Percentiles rank a stretch among this genome's conserved stretches.
Conservation (phyloP, 345 rosid species). For the Hypericum androsaemum region DNA sequence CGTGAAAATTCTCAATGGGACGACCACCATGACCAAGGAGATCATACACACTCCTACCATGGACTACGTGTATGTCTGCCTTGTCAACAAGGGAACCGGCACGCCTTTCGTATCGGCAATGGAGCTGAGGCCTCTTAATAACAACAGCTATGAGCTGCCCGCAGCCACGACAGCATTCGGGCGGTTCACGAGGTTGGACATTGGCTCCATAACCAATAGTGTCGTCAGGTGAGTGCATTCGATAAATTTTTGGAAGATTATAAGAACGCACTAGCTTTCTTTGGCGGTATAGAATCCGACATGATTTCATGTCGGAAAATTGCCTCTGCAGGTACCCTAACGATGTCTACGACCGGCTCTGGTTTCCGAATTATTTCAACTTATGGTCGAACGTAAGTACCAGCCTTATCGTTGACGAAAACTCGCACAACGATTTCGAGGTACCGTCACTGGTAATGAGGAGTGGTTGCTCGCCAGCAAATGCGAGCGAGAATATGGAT, state of each 20-base stretch:
- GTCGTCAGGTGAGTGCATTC: conserved; percentile 2
- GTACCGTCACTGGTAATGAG: conserved; percentile 27
- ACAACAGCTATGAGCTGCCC: not conserved
- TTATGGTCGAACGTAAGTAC: conserved; percentile 10
- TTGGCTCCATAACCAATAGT: conserved; percentile 13
- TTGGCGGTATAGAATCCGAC: too few species aligned
- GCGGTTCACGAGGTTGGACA: conserved; percentile 11
- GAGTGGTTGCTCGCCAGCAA: conserved; percentile 26
- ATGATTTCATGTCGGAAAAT: too few species aligned
- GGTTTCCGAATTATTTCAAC: conserved; percentile 2
- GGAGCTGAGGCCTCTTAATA: conserved; percentile 16
- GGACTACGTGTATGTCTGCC: conserved; percentile 23
- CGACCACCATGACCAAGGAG: conserved; percentile 15
- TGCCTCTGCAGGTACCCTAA: not conserved
- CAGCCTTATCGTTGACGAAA: conserved; percentile 13
- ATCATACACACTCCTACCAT: conserved; percentile 16
- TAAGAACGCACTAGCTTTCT: too few species aligned
- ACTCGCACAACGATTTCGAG: conserved; percentile 9
- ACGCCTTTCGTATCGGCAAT: conserved; percentile 26
- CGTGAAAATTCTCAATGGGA: conserved; percentile 5
- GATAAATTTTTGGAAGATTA: not conserved
- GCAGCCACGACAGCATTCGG: conserved; percentile 15
- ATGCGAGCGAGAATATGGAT: not conserved
- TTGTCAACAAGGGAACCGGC: conserved; percentile 31
- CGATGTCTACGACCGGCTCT: conserved; percentile 9